These are phyloP conservation scores for Claviceps sorghi DNA, from an alignment of 2,329 filamentous ascomycete genomes.

Conservation along the genomic window DNA sequence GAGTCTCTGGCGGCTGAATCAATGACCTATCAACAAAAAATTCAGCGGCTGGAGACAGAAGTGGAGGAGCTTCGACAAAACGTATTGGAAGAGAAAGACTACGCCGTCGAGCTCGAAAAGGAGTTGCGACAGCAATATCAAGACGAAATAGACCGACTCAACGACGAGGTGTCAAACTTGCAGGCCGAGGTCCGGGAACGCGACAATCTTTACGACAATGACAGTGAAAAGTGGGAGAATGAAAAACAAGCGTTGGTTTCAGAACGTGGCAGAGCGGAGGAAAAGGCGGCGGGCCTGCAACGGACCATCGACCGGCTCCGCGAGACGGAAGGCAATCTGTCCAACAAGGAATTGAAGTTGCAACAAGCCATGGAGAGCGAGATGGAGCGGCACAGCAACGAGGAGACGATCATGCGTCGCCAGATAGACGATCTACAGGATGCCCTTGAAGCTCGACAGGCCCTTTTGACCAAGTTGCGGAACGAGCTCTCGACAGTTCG, in stretches of 20 bases:
- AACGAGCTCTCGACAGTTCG: slow-evolving; percentile 50
- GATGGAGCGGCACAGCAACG: slow-evolving; percentile 53
- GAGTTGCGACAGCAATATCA: slow-evolving; percentile 33
- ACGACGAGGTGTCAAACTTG: slow-evolving; percentile 45
- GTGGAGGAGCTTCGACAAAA: slow-evolving; percentile 33
- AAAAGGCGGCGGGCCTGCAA: slow-evolving; percentile 52
- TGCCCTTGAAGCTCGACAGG: slow-evolving; percentile 53
- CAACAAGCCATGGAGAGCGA: slow-evolving; percentile 57
- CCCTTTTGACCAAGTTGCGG: slow-evolving; percentile 49
- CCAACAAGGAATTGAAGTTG: slow-evolving; percentile 51
- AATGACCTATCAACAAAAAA: slow-evolving; percentile 48
- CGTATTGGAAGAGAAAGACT: slow-evolving; percentile 39
- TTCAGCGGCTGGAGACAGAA: slow-evolving; percentile 34
- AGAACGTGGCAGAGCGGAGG: slow-evolving; percentile 51
- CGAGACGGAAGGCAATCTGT: slow-evolving; percentile 50
- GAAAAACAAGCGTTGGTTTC: slow-evolving; percentile 48
- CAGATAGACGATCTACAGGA: slow-evolving; percentile 62
- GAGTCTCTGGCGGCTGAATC: slow-evolving; percentile 54
- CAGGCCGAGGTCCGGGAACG: slow-evolving; percentile 54
- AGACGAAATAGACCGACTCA: slow-evolving; percentile 34
- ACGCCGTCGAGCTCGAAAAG: slow-evolving; percentile 45
- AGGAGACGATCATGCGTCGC: slow-evolving; percentile 54
- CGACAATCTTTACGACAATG: slow-evolving; percentile 54
- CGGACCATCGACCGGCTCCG: slow-evolving; percentile 57
- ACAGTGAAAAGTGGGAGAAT: slow-evolving; percentile 59